phyloP scores from a whole-genome alignment of 1,284 basidiomycete species.

The Sphagnurus paluster region DNA sequence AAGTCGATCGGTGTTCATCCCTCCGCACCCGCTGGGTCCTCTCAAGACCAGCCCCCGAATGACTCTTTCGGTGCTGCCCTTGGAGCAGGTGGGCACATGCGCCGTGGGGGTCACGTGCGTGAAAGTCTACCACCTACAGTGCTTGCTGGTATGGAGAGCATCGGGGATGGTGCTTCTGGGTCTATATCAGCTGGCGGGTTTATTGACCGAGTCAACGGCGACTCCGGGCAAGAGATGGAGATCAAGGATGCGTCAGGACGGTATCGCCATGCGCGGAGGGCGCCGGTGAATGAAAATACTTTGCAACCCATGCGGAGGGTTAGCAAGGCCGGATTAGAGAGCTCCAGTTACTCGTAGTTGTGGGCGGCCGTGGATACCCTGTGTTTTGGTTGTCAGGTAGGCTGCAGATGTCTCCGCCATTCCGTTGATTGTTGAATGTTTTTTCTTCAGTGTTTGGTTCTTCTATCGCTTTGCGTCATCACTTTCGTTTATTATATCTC shows the following conservation, averaged over 20 bases:
- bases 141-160: conserved; percentile 19
- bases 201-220: conserved; percentile 46
- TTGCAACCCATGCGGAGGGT: conserved; percentile 84
- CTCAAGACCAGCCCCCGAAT: conserved; percentile 25
- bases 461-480: background rate
- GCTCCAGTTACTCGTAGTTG: conserved; percentile 25
- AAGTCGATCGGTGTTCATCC: conserved; percentile 77
- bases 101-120: conserved; percentile 60
- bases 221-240: conserved; percentile 78
- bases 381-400: background rate
- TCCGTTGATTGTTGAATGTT: background rate
- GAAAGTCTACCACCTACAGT: conserved; percentile 71
- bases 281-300: conserved; percentile 83
- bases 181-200: conserved; percentile 40
- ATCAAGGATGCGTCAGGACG: conserved; percentile 80
- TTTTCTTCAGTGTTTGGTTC: background rate
- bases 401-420: conserved; percentile 1
- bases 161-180: conserved; percentile 25
- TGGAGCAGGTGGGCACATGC: conserved; percentile 34
- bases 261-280: conserved; percentile 80
- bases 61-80: conserved; percentile 41
- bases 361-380: conserved; percentile 8
- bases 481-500: background rate
- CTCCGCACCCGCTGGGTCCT: conserved; percentile 27
- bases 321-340: conserved; percentile 89